These are phyloP conservation scores for Citrullus mucosospermus DNA, from an alignment of 306 rosid genomes.

Conservation along the genomic window DNA sequence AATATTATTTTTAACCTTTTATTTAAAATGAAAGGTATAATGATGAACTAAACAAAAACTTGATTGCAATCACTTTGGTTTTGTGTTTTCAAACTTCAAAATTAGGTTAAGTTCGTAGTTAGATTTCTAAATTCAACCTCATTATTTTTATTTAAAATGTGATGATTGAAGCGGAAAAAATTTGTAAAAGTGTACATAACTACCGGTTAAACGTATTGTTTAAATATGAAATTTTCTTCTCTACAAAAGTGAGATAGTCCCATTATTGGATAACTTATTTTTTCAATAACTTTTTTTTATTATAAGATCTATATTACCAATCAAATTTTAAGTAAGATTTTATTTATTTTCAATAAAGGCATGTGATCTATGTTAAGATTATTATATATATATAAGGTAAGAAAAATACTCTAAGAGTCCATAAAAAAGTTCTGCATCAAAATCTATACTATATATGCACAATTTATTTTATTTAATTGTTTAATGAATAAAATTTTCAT, in stretches of 20 bases:
- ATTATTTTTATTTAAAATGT: not conserved
- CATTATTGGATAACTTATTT: too few species aligned
- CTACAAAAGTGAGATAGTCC: too few species aligned
- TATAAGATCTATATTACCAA: not conserved
- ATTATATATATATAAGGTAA: too few species aligned
- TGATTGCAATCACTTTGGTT: not conserved
- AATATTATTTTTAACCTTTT: too few species aligned
- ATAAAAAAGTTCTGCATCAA: not conserved
- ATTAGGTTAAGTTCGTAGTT: not conserved
- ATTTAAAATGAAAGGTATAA: too few species aligned
- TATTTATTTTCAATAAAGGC: not conserved
- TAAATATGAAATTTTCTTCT: not conserved
- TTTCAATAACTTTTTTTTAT: too few species aligned
- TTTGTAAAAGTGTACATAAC: not conserved
- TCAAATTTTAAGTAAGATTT: not conserved
- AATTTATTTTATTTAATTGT: not conserved
- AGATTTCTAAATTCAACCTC: too few species aligned
- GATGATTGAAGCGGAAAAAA: not conserved
- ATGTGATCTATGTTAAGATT: not conserved
- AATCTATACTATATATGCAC: not conserved
- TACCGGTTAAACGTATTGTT: not conserved
- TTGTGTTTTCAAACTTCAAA: not conserved
- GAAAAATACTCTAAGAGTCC: not conserved
- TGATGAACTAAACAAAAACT: not conserved
- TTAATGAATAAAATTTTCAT: not conserved